Evolutionary conservation across 2,329 filamentous ascomycete species (phyloP), one percentile per base, ranked within the genome.

Genomic region (Botryotinia narcissicola): DNA sequence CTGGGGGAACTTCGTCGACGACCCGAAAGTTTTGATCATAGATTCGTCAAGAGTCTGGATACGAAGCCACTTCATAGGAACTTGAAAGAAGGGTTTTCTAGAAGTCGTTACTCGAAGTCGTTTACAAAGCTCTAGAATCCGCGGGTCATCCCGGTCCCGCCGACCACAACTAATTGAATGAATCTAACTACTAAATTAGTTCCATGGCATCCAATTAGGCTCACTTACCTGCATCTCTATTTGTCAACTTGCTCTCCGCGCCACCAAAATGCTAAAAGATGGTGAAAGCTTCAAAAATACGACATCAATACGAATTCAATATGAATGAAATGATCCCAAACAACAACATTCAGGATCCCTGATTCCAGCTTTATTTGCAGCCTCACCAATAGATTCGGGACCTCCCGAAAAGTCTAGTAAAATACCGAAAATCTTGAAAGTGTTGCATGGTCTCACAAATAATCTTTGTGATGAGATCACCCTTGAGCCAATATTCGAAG

Each of bases 61-160:
- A 91, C 75, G 92, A 95, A 82, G 92, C 92, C 42, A 87, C 89
- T 67, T 91, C 94, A 79, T 93, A 91, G 3, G 92, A 95, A 80
- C 92, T 32, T 37, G 59, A 93, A 92, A 93, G 80, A 87, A 92
- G 76, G 85, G 94, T 77, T 90, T 25, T 25, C 37, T 40, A 40
- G 37, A 40, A 25, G 3, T 25, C 46, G 1, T 25, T 91, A 4
- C 83, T 95, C 42, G 88, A 90, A n/a, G 93, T 92, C 3, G 91
- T 92, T 0, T 95, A 94, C 77, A 91, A 95, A 80, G 92, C 92
- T 0, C 85, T 95, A 66, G 92, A 95, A 80, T 92, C 92, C 87
- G 90, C 90, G 46, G 73, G 71, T 22, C 69, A 74, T 92, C 92
- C 5, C 91, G 51, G 62, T 54, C 68, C 61, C 44, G 61, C 67